Evolutionary conservation across 345 rosid genomes (phyloP).

Genomic region (Cardamine occulta): DNA sequence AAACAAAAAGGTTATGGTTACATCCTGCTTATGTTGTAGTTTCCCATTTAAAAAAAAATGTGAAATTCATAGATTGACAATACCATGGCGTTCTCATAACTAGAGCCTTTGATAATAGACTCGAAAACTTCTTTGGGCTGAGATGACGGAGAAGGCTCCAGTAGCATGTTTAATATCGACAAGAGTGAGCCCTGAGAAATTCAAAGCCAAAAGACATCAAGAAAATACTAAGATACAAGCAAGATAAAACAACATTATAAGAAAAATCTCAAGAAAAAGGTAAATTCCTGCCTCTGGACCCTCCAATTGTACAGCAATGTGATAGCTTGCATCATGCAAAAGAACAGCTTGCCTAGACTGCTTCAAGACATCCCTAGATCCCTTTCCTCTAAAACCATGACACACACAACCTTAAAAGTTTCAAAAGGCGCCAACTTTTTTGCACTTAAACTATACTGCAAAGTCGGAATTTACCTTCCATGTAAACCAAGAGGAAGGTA

Average conservation of each 20-base stretch:
- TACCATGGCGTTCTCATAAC: constrained; percentile 76
- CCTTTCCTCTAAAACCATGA: constrained; percentile 69
- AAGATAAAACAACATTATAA: background rate
- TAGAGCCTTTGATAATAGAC: constrained; percentile 62
- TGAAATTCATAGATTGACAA: constrained; percentile 6
- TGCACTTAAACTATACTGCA: background rate
- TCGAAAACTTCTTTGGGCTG: constrained; percentile 44
- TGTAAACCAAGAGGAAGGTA: constrained; percentile 87
- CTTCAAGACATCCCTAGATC: constrained; percentile 82
- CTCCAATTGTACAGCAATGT: constrained; percentile 65
- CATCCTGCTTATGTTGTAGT: constrained; percentile 1
- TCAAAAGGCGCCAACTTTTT: background rate
- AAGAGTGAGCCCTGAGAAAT: constrained; percentile 61
- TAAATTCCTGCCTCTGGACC: constrained; percentile 72
- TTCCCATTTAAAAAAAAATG: background rate
- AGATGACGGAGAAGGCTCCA: constrained; percentile 61
- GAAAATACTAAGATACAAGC: constrained; percentile 6
- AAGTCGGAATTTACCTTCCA: constrained; percentile 60
- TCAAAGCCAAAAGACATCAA: constrained; percentile 17
- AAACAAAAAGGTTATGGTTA: background rate
- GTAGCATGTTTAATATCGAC: constrained; percentile 56
- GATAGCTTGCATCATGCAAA: constrained; percentile 80
- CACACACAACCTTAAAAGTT: constrained; percentile 12
- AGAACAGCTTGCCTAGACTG: constrained; percentile 67
- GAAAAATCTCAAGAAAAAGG: constrained; percentile 23